These are phyloP conservation scores for Saxophila tyrrhenica DNA, from an alignment of 495 filamentous ascomycete species.

Conservation along the genomic window DNA sequence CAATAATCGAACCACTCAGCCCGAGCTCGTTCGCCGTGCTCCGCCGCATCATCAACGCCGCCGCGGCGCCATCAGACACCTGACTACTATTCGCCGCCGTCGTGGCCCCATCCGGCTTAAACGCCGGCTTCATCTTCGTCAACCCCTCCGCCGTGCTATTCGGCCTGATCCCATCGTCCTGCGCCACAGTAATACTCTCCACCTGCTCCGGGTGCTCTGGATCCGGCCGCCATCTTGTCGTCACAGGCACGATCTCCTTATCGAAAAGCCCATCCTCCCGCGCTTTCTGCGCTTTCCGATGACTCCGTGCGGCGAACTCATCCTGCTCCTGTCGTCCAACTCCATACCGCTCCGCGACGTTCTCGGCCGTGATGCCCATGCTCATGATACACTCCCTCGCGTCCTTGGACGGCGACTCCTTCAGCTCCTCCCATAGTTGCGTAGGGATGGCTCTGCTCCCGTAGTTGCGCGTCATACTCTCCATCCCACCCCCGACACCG, in stretches of 20 bases:
- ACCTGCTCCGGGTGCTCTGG: constrained; percentile 51
- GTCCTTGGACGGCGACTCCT: constrained; percentile 51
- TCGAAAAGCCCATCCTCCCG: constrained; percentile 59
- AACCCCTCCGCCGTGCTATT: constrained; percentile 57
- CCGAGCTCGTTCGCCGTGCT: constrained; percentile 69
- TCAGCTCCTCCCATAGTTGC: constrained; percentile 64
- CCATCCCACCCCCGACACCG: constrained; percentile 85
- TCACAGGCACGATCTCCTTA: constrained; percentile 66
- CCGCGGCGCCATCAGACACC: constrained; percentile 79
- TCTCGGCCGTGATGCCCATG: constrained; percentile 90
- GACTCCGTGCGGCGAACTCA: constrained; percentile 62
- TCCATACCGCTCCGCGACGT: constrained; percentile 68
- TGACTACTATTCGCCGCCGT: constrained; percentile 85
- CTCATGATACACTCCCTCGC: constrained; percentile 80
- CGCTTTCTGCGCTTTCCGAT: constrained; percentile 58
- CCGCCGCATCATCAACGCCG: constrained; percentile 70
- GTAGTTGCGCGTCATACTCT: constrained; percentile 89
- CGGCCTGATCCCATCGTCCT: constrained; percentile 73
- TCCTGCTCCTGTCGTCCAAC: constrained; percentile 71
- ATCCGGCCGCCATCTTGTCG: constrained; percentile 48
- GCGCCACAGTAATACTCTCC: constrained; percentile 48
- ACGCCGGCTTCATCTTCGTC: constrained; percentile 72
- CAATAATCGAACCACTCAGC: constrained; percentile 55
- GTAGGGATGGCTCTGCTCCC: constrained; percentile 69
- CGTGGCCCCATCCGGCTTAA: constrained; percentile 55